Base-by-base conservation (phyloP, 208 protist species). In the Crithidia fasciculata region DNA sequence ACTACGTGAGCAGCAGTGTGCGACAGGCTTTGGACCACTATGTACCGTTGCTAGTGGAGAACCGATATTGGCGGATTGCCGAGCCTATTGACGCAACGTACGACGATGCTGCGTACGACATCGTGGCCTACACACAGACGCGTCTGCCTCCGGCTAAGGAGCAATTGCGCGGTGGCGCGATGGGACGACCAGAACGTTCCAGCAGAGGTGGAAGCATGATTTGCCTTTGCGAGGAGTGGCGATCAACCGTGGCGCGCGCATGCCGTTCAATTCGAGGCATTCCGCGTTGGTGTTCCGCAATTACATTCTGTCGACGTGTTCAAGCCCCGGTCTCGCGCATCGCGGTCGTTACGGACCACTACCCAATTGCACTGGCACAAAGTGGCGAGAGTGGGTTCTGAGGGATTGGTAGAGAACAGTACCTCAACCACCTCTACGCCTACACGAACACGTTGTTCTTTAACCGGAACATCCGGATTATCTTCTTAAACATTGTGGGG, bases 71-170 rank as follows among this genome's bases (percentile, higher is more conserved):
- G 18, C 19, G 40, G 1, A 67, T 74, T 58, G n/a, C 10, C 13
- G 49, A n/a, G 18, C 8, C 19, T n/a, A 12, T 12, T 16, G 3
- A 3, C 9, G 53, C 44, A 9, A 62, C 12, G 15, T 74, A 66
- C 43, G 69, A 65, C 37, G 53, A 59, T 36, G 56, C 18, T 8
- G 6, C 18, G 28, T 64, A 58, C 39, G 69, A 65, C 41, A 7
- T 41, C 7, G 50, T 74, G 7, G 16, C 0, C 37, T 67, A 7
- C 7, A 15, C 45, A 49, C 45, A 49, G 12, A 49, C 45, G 7
- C 45, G 45, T 49, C 45, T 8, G 45, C 45, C 9, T 49, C 45
- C 7, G 9, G 45, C 12, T 49, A 13, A 13, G 12, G 45, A 49
- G 45, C 45, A 13, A 49, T 49, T 8, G 45, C 45, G 45, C 7